Evolutionary conservation across 352 stramenopile species (phyloP), one percentile per base, ranked within the genome.

Genomic region (Globisporangium solare): DNA sequence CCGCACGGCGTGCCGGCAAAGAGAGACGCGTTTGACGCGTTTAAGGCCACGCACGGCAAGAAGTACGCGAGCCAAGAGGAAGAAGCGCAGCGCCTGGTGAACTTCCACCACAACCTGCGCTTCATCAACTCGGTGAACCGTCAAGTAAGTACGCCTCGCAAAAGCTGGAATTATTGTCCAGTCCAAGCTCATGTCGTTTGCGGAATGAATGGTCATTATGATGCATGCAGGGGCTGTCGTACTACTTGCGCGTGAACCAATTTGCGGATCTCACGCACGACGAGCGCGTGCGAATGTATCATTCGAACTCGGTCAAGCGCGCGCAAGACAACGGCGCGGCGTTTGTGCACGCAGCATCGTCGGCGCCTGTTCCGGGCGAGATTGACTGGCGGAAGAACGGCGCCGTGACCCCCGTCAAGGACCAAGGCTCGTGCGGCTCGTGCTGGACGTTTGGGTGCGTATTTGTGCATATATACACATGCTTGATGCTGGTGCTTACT

Each of bases 381-480:
- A 79, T 90, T 46, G 88, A 97, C 51, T 97, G 90, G 90, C 80
- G 85, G 17, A 71, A 64, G 54, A 89, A 92, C 47, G 86, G 86
- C 21, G 88, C 86, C 1, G 88, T 97, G 35, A 96, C 85, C 3
- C 81, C 83, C 3, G 86, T 97, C 52, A 97, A 97, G 49, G 86
- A 97, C 61, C 91, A 97, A 70, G 89, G 88, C 37, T 79, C 79
- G 48, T 97, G 91, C 42, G 91, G 91, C 17, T 96, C 87, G 35
- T 97, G 91, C 79, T 97, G 91, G 91, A 94, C 86, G 13, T 97
- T 96, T 65, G 79, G 79, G 80, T 89, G 63, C 40, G 58, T 64
- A 27, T n/a, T n/a, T n/a, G n/a, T 22, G 7, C 7, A 18, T 35
- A 3, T 51, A 45, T 15, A 40, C 54, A 3, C 18, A 13, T 49